A percentile compares a stretch with the other conserved stretches of the same genome.
Conservation (phyloP, 768 basidiomycete genomes). For the Chalciporus piperatus region DNA sequence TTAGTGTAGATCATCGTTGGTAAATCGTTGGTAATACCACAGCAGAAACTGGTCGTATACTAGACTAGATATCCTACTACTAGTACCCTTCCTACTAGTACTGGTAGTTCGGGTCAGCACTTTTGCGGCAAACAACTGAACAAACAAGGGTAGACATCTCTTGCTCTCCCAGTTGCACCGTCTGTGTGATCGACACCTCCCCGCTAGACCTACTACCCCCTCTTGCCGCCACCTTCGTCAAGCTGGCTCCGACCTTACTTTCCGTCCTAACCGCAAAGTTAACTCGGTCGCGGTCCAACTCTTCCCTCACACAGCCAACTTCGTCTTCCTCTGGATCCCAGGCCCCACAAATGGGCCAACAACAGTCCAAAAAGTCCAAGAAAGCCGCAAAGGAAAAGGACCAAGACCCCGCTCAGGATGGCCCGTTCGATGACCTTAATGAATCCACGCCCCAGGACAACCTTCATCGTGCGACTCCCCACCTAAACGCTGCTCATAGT, state of each 20-base stretch:
- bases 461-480: slow-evolving; percentile 45
- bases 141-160: slow-evolving; percentile 31
- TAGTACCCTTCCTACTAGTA: no score
- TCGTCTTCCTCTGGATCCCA: slow-evolving; percentile 37
- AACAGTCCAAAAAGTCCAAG: slow-evolving; percentile 79
- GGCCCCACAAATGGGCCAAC: slow-evolving; percentile 71
- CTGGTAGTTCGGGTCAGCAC: no score
- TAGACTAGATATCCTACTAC: no score
- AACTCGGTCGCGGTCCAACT: slow-evolving; percentile 67
- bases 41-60: no score
- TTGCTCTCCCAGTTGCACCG: slow-evolving; percentile 23
- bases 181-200: slow-evolving; percentile 24
- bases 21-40: no score
- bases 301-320: slow-evolving; percentile 66
- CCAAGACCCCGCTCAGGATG: slow-evolving; percentile 46
- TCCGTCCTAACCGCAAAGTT: slow-evolving; percentile 72
- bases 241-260: slow-evolving; percentile 81
- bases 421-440: slow-evolving; percentile 38
- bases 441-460: slow-evolving; percentile 38
- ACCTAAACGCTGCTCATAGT: slow-evolving; percentile 40
- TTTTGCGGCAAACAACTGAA: slow-evolving; percentile 29
- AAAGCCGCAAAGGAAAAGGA: slow-evolving; percentile 71
- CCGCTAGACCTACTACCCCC: background rate
- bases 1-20: no score
- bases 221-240: slow-evolving; percentile 33